Evolutionary conservation across 1,139 yeast genomes (phyloP), one percentile per base, ranked within the genome.

Genomic region (Tardiomyces digboiensis): DNA sequence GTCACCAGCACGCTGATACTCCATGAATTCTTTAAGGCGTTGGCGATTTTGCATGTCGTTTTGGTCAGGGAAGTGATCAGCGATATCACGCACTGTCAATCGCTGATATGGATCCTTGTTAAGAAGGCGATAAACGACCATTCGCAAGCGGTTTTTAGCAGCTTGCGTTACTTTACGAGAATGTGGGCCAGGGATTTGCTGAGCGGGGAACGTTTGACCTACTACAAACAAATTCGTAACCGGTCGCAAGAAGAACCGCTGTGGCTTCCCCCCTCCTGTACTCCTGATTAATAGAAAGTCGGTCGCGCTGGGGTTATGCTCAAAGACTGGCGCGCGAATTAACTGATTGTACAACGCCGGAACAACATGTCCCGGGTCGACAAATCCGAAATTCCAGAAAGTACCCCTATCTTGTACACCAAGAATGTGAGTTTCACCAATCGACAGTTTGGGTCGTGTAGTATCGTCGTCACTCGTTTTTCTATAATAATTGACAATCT

Each of bases 331-430:
- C 0, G 99, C 97, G 49, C 98, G 71, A 6, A 83, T 66, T 83
- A 93, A 81, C 54, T 88, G 84, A 61, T 91, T 93, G 65, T 93
- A 93, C 44, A 91, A 66, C 0, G 98, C 85, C 1, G 97, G 97
- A 2, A 89, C 97, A 48, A 87, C 78, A 54, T 83, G 87, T 2
- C 98, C 99, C 2, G 89, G 86, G 42, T 88, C 96, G 13, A 93
- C 97, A 64, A 84, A 85, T 2, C 99, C 99, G 68, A 88, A 93
- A 60, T 89, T 91, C 98, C 98, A 93, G 60, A 91, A 93, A 12
- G 99, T 97, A 12, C 95, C 85, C 54, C 95, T 75, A 63, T 93
- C 99, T 58, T 88, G 96, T 1, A 86, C 87, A 16, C 97, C 97
- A 38, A 93, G 70, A 2, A 93, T 96, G 64, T 86, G 94, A 0